Base-by-base conservation (phyloP, 2,329 filamentous ascomycete species). In the Hypoxylon sp. region DNA sequence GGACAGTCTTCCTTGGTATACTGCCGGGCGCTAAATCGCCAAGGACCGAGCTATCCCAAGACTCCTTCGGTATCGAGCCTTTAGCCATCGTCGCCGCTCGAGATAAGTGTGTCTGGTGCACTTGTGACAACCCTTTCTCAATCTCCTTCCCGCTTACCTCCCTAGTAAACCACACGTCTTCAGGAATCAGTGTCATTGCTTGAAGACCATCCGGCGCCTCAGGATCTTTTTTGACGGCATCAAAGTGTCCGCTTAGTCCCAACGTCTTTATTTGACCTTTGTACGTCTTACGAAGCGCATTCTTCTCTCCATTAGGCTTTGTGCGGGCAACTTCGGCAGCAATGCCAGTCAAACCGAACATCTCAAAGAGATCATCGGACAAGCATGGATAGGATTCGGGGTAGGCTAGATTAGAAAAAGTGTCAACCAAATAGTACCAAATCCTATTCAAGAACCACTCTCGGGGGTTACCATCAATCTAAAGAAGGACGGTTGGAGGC, bases 201-300 rank as follows among this genome's bases (percentile, higher is more conserved):
- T 85, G 78, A 59, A 90, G 83, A n/a, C 86, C 83, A 28, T 85
- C 83, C 0, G 82, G 81, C 6, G 82, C 82, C 38, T 83, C 80
- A 19, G 82, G 79, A 45, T 88, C 86, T 72, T 87, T 86, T 79
- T 88, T 89, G 28, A 82, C 80, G 2, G 82, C 81, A 72, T 90
- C 88, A 72, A 89, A 91, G 65, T 88, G 85, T 9, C 89, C 89
- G 58, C 84, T 85, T 25, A 91, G 82, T 36, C 87, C 87, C 32
- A 90, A 80, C 49, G 84, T 85, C 81, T 90, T 90, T 76, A 91
- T 88, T 71, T 90, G 87, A 57, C 88, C 88, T 78, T 91, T 91
- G 81, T 90, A 91, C 14, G 88, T 90, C 76, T 90, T 90, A 25
- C 89, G 85, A 52, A 91, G 81, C 69, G 86, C 87, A 74, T 90